Evolutionary conservation across 1,284 basidiomycete species (phyloP).

Genomic region (Bondarzewia mesenterica): DNA sequence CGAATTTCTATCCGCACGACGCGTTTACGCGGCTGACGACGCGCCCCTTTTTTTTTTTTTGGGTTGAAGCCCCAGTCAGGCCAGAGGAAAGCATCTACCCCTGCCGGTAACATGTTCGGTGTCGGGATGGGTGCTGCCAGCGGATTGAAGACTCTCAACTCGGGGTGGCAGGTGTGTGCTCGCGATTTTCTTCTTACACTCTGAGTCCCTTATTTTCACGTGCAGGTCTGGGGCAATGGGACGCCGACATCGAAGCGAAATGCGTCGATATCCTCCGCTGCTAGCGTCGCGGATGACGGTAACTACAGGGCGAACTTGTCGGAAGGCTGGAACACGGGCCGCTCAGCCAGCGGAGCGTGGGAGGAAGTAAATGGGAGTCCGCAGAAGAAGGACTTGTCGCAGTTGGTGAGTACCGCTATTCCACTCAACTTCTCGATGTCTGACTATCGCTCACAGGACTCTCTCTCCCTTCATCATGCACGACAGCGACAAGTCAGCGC

Average conservation of each 20-base stretch:
- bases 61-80: slow-evolving; percentile 30
- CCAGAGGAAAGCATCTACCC: slow-evolving; percentile 34
- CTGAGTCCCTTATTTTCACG: slow-evolving; percentile 6
- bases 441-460: slow-evolving; percentile 6
- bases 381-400: slow-evolving; percentile 40
- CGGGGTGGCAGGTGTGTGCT: slow-evolving; percentile 62
- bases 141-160: slow-evolving; percentile 44
- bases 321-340: slow-evolving; percentile 38
- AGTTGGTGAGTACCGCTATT: slow-evolving; percentile 15
- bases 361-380: slow-evolving; percentile 45
- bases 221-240: slow-evolving; percentile 52
- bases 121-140: slow-evolving; percentile 40
- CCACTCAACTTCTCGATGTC: background rate
- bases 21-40: background rate
- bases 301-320: slow-evolving; percentile 36
- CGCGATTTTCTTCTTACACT: background rate
- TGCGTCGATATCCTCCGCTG: slow-evolving; percentile 51
- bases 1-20: background rate
- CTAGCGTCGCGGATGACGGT: slow-evolving; percentile 41
- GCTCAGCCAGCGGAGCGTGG: slow-evolving; percentile 51
- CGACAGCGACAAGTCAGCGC: slow-evolving; percentile 39
- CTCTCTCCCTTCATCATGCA: slow-evolving; percentile 23
- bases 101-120: slow-evolving; percentile 42
- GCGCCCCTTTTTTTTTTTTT: slow-evolving; percentile 7
- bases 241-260: slow-evolving; percentile 47